Percentiles rank a stretch among this genome's conserved stretches.
Evolutionary conservation across 257 asterid species (phyloP).

Genomic region (Salvia hispanica): DNA sequence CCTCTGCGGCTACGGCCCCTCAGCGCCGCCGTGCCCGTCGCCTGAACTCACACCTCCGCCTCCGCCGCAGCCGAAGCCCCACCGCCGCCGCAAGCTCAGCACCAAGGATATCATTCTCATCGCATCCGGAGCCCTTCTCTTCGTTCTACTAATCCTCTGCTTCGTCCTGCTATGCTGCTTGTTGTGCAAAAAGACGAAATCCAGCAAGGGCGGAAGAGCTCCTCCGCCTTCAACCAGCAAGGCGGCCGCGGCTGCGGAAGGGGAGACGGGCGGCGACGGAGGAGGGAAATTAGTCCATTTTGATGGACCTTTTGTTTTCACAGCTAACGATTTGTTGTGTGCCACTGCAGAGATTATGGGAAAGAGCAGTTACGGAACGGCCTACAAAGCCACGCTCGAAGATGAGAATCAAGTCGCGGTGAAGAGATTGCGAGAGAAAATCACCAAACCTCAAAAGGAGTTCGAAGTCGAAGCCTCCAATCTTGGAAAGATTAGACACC

Average conservation of each 20-base stretch:
- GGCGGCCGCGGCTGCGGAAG: constrained; percentile 39
- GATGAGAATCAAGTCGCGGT: constrained; percentile 82
- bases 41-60: constrained; percentile 57
- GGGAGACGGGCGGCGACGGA: constrained; percentile 50
- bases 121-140: constrained; percentile 43
- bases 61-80: constrained; percentile 34
- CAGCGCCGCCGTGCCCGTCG: constrained; percentile 56
- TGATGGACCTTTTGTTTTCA: constrained; percentile 82
- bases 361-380: constrained; percentile 80
- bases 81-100: constrained; percentile 39
- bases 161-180: constrained; percentile 50
- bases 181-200: constrained; percentile 39
- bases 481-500: constrained; percentile 76
- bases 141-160: constrained; percentile 37
- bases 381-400: constrained; percentile 87
- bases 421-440: constrained; percentile 88
- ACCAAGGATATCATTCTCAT: constrained; percentile 54
- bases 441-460: constrained; percentile 78
- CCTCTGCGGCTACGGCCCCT: constrained; percentile 73
- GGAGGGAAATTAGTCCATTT: constrained; percentile 97
- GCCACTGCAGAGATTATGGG: constrained; percentile 99
- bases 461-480: constrained; percentile 76
- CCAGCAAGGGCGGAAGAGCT: constrained; percentile 28
- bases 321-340: constrained; percentile 85
- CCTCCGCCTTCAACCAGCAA: constrained; percentile 16